These are phyloP conservation scores for Apocynum venetum DNA, from an alignment of 257 asterid genomes.

Conservation along the genomic window DNA sequence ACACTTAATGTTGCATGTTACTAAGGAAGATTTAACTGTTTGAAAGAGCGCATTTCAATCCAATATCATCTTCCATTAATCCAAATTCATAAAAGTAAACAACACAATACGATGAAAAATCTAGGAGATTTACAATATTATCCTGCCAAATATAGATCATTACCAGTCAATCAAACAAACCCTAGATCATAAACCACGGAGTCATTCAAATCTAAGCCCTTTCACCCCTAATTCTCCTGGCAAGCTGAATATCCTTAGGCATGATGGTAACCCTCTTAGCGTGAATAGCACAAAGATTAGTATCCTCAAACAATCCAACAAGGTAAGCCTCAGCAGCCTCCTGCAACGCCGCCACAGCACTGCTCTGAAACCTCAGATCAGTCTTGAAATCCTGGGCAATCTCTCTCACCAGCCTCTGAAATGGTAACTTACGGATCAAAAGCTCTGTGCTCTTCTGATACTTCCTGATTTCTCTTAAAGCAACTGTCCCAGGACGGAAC, in stretches of 20 bases:
- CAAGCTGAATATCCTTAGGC: slow-evolving; percentile 23
- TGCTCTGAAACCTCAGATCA: slow-evolving; percentile 21
- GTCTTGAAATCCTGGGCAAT: slow-evolving; percentile 24
- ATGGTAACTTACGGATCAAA: slow-evolving; percentile 17
- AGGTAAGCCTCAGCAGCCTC: slow-evolving; percentile 21
- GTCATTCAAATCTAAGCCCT: slow-evolving; percentile 12
- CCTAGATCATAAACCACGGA: not conserved
- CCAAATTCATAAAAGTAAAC: not conserved
- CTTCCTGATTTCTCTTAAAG: slow-evolving; percentile 20
- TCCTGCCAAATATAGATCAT: not conserved
- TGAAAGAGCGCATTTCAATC: too few species aligned
- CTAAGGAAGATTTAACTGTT: too few species aligned
- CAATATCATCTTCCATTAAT: too few species aligned
- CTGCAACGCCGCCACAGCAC: slow-evolving; percentile 22
- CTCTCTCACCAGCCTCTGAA: slow-evolving; percentile 23
- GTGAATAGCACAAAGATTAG: slow-evolving; percentile 18
- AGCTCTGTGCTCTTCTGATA: slow-evolving; percentile 20
- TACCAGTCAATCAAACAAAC: not conserved
- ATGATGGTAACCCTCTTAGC: slow-evolving; percentile 19
- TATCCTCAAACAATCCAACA: slow-evolving; percentile 20
- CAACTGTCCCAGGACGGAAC: slow-evolving; percentile 22
- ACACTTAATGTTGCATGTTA: too few species aligned
- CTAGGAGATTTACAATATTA: not conserved
- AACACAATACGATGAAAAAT: not conserved
- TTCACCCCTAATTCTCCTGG: slow-evolving; percentile 20